Conservation (phyloP, 1,284 basidiomycete genomes). For the Cutaneotrichosporon spelunceum region DNA sequence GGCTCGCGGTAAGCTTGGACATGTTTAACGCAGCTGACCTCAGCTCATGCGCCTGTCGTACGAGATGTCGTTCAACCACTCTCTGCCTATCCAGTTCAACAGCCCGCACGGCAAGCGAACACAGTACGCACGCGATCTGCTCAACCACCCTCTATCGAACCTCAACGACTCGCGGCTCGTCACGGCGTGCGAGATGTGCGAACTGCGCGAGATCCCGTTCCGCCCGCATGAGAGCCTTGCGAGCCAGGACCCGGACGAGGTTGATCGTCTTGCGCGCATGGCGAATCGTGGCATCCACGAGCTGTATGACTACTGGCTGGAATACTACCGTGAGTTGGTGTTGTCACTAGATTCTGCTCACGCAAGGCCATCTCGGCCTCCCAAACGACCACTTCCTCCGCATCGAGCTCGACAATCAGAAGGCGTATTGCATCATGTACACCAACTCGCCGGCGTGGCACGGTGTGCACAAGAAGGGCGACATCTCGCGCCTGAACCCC, state of each 20-base stretch:
- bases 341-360: background rate
- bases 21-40: background rate
- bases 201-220: constrained; percentile 18
- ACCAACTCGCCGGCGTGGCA: constrained; percentile 20
- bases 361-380: constrained; percentile 7
- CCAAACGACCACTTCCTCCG: constrained; percentile 27
- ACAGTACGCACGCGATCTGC: constrained; percentile 25
- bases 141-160: constrained; percentile 32
- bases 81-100: constrained; percentile 27
- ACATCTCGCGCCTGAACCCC: constrained; percentile 17
- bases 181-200: constrained; percentile 27
- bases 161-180: constrained; percentile 33
- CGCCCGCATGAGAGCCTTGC: constrained; percentile 18
- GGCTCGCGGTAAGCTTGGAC: constrained; percentile 23
- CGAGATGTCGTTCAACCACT: constrained; percentile 35
- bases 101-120: constrained; percentile 16
- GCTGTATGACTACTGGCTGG: constrained; percentile 29
- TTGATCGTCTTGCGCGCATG: constrained; percentile 25
- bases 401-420: constrained; percentile 25
- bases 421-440: constrained; percentile 21
- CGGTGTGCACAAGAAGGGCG: constrained; percentile 18
- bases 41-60: constrained; percentile 19
- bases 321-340: constrained; percentile 22
- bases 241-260: constrained; percentile 13
- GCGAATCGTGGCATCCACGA: constrained; percentile 24